phyloP scores from a whole-genome alignment of 495 filamentous ascomycete species.

The Penicillium fimorum region DNA sequence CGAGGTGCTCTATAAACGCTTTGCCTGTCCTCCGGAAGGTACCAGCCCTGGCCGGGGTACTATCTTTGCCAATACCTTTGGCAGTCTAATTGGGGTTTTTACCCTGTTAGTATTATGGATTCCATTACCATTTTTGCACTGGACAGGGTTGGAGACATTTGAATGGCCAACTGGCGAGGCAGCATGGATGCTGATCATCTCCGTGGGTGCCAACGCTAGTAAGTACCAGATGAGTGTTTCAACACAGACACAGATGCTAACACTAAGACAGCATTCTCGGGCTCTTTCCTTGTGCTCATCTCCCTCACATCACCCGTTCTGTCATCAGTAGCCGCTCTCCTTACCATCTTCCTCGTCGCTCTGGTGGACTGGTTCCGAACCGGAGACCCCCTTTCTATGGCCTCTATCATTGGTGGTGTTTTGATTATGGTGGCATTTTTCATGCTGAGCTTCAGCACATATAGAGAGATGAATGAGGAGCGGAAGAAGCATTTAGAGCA shows the following conservation, averaged over 20 bases:
- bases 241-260: constrained; percentile 8
- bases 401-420: constrained; percentile 77
- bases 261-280: constrained; percentile 64
- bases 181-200: constrained; percentile 75
- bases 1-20: constrained; percentile 91
- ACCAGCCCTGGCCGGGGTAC: constrained; percentile 75
- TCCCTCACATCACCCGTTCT: constrained; percentile 89
- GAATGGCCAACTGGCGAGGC: constrained; percentile 73
- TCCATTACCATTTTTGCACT: constrained; percentile 80
- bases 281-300: constrained; percentile 91
- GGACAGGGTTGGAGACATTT: constrained; percentile 75
- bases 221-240: constrained; percentile 29
- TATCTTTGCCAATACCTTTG: constrained; percentile 91
- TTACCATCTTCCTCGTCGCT: constrained; percentile 96
- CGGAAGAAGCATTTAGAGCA: constrained; percentile 54
- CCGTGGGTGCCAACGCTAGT: constrained; percentile 80
- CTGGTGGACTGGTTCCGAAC: constrained; percentile 84
- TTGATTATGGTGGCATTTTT: constrained; percentile 85
- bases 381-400: constrained; percentile 66
- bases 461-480: constrained; percentile 87
- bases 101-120: constrained; percentile 90
- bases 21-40: constrained; percentile 90
- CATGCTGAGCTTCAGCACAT: constrained; percentile 86
- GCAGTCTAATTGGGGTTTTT: constrained; percentile 78
- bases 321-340: constrained; percentile 82